Evolutionary conservation across 495 filamentous ascomycete species (phyloP).

Genomic region (Aspergillus kassunensis): DNA sequence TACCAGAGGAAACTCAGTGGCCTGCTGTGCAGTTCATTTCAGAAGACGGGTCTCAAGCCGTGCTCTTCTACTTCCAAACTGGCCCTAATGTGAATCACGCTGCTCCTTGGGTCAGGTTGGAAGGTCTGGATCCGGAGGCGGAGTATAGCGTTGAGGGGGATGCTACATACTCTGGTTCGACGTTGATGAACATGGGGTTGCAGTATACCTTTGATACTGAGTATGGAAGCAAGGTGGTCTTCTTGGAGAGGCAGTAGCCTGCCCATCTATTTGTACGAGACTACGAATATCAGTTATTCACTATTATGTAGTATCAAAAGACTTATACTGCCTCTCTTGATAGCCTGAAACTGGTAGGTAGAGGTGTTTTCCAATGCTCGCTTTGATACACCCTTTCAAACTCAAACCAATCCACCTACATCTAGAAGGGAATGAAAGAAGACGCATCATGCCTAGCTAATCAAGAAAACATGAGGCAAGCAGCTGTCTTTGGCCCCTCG

Average conservation of each 20-base stretch:
- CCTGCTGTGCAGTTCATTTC: conserved; percentile 51
- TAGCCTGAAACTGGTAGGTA: too few relatives aligned
- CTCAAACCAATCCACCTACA: too few relatives aligned
- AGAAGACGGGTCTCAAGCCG: conserved; percentile 34
- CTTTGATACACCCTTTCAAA: too few relatives aligned
- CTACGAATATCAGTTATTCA: too few relatives aligned
- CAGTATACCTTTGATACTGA: conserved; percentile 36
- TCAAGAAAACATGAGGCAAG: too few relatives aligned
- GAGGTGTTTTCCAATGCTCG: too few relatives aligned
- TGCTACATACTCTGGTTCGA: conserved; percentile 38
- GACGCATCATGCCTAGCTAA: too few relatives aligned
- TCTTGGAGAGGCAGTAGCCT: conserved; percentile 30
- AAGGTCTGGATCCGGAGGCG: conserved; percentile 42
- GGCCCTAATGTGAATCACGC: conserved; percentile 40
- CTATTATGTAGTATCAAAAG: too few relatives aligned
- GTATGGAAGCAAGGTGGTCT: conserved; percentile 41
- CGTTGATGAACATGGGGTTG: conserved; percentile 48
- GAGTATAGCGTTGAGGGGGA: conserved; percentile 41
- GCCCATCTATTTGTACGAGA: too few relatives aligned
- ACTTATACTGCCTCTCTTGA: too few relatives aligned
- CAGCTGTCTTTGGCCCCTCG: too few relatives aligned
- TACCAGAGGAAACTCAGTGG: conserved; percentile 53
- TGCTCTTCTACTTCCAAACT: conserved; percentile 50
- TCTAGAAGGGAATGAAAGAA: too few relatives aligned
- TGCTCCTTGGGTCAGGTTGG: conserved; percentile 38